Percentiles rank a stretch among this genome's conserved stretches.
Conservation (phyloP, 768 basidiomycete species). For the Tricholoma bakamatsutake region DNA sequence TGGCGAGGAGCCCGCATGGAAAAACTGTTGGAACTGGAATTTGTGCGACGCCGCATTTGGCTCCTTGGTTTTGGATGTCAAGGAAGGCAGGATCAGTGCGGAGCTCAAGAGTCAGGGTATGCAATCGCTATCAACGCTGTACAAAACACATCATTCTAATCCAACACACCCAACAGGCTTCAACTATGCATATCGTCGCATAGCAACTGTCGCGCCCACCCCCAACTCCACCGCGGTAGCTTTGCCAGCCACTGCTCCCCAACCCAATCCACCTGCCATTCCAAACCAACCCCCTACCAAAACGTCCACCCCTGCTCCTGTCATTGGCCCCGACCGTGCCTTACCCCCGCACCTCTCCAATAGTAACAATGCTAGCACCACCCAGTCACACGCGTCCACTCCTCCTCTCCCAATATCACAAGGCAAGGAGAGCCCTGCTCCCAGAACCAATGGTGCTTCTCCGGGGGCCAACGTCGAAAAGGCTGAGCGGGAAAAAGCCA, state of each 20-base stretch:
- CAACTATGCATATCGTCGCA: constrained; percentile 91
- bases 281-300: constrained; percentile 32
- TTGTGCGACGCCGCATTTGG: constrained; percentile 95
- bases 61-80: constrained; percentile 79
- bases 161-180: constrained; percentile 51
- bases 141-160: background rate
- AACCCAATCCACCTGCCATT: background rate
- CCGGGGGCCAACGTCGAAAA: constrained; percentile 34
- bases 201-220: constrained; percentile 53
- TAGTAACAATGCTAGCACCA: constrained; percentile 28
- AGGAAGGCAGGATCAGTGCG: constrained; percentile 87
- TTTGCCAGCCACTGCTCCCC: constrained; percentile 28
- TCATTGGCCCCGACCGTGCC: constrained; percentile 21
- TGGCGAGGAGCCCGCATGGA: constrained; percentile 92
- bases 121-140: constrained; percentile 14
- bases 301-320: constrained; percentile 33
- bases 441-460: constrained; percentile 35
- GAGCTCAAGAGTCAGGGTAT: constrained; percentile 90
- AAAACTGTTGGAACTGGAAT: constrained; percentile 99
- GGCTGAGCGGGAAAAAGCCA: constrained; percentile 50
- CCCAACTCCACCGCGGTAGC: constrained; percentile 52
- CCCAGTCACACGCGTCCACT: constrained; percentile 29
- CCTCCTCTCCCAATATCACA: constrained; percentile 27
- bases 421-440: constrained; percentile 29
- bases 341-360: constrained; percentile 22